Conservation (phyloP, 2,329 filamentous ascomycete species). For the Drechslerella stenobrocha region DNA sequence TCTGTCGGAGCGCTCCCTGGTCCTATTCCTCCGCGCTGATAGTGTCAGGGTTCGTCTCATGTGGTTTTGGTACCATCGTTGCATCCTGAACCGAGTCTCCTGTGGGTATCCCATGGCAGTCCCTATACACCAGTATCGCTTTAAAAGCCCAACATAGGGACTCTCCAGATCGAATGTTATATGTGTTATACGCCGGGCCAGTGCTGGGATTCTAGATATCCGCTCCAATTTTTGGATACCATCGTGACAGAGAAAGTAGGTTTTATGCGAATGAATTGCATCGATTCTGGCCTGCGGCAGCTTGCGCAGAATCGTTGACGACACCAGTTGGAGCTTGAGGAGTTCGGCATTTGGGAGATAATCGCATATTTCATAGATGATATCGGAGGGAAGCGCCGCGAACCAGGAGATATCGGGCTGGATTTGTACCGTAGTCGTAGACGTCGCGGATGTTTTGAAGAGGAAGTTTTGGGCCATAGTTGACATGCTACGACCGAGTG, state of each 20-base stretch:
- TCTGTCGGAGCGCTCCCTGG: conserved; percentile 7
- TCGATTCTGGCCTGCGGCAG: conserved; percentile 16
- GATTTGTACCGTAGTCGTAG: not conserved
- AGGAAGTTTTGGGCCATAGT: not conserved
- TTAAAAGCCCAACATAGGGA: conserved; percentile 33
- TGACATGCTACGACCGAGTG: too few relatives aligned
- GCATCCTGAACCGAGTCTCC: conserved; percentile 28
- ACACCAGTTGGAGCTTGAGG: conserved; percentile 34
- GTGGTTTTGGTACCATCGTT: conserved; percentile 39
- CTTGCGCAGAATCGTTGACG: conserved; percentile 11
- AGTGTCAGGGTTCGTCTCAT: conserved; percentile 15
- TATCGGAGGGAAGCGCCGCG: conserved; percentile 20
- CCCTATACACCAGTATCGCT: conserved; percentile 40
- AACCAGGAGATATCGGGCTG: not conserved
- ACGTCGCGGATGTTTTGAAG: too few relatives aligned
- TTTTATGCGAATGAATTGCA: conserved; percentile 30
- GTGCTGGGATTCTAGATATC: conserved; percentile 18
- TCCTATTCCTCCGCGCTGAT: conserved; percentile 8
- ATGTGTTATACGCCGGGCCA: conserved; percentile 29
- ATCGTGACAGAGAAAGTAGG: conserved; percentile 40
- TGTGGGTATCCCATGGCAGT: conserved; percentile 36
- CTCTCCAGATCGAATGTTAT: conserved; percentile 35
- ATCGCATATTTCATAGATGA: conserved; percentile 38
- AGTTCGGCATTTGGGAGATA: conserved; percentile 29
- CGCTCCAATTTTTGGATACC: conserved; percentile 31